Evolutionary conservation across 352 stramenopile genomes (phyloP).

Genomic region (Lagenidium giganteum): DNA sequence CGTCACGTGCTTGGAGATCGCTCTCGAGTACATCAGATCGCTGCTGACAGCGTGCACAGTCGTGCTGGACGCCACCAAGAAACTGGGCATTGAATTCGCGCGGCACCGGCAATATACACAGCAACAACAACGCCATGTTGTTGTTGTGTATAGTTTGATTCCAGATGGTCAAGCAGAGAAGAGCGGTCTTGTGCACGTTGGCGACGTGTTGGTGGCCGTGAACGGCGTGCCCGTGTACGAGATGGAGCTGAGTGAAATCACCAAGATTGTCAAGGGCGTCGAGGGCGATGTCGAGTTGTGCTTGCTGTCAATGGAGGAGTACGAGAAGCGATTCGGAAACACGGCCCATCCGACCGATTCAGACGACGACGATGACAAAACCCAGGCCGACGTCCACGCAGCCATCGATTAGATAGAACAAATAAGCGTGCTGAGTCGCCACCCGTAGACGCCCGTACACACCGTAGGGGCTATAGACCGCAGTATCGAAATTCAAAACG

Average conservation of each 20-base stretch:
- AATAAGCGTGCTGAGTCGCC: no score
- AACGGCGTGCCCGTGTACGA: constrained; percentile 80
- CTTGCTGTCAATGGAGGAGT: constrained; percentile 73
- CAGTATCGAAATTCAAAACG: no score
- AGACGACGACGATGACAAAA: no score
- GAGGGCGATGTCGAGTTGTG: constrained; percentile 77
- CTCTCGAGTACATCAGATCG: constrained; percentile 83
- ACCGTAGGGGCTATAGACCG: no score
- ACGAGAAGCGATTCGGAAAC: constrained; percentile 61
- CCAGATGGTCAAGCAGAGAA: constrained; percentile 57
- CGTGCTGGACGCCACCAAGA: constrained; percentile 55
- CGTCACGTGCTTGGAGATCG: constrained; percentile 84
- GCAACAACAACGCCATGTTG: constrained; percentile 32
- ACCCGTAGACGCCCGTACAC: no score
- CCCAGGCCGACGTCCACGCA: no score
- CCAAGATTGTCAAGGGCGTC: constrained; percentile 61
- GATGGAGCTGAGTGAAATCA: constrained; percentile 71
- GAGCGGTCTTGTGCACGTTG: constrained; percentile 47
- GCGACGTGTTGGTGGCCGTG: constrained; percentile 74
- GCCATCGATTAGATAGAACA: no score
- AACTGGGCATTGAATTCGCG: constrained; percentile 77
- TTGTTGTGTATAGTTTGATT: constrained; percentile 55
- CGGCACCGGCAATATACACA: no score
- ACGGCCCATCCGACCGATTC: no score
- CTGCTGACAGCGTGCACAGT: constrained; percentile 79